These are phyloP conservation scores for Ceratocystis alfenasii DNA, from an alignment of 2,329 filamentous ascomycete species.

Conservation along the genomic window DNA sequence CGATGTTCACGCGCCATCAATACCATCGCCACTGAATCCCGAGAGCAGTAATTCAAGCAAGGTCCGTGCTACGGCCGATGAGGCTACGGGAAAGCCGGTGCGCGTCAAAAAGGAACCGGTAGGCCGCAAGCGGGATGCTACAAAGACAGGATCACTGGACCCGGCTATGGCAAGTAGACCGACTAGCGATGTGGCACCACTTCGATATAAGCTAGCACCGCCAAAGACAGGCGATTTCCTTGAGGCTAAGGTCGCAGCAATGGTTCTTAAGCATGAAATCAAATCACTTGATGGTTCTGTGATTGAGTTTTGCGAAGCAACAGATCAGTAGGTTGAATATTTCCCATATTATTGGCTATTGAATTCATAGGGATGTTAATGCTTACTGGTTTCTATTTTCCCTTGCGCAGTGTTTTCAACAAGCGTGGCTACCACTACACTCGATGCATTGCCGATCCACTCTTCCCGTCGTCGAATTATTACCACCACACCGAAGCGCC, in stretches of 20 bases:
- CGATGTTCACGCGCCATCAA: conserved; percentile 56
- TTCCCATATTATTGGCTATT: too few relatives aligned
- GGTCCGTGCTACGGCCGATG: conserved; percentile 35
- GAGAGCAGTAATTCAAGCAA: conserved; percentile 32
- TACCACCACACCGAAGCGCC: conserved; percentile 80
- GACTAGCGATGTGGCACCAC: conserved; percentile 38
- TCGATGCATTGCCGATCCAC: conserved; percentile 79
- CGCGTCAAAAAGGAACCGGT: conserved; percentile 53
- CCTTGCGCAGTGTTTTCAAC: conserved; percentile 43
- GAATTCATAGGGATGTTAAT: not conserved
- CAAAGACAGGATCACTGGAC: conserved; percentile 41
- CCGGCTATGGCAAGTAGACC: conserved; percentile 37
- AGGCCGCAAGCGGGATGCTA: conserved; percentile 52
- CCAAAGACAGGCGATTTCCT: conserved; percentile 53
- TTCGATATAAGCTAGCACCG: conserved; percentile 52
- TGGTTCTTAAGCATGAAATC: conserved; percentile 45
- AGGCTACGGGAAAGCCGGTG: conserved; percentile 36
- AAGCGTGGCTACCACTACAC: conserved; percentile 75
- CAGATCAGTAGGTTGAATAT: conserved; percentile 44
- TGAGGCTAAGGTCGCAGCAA: conserved; percentile 43
- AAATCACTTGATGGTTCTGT: conserved; percentile 38
- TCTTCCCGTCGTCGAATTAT: conserved; percentile 74
- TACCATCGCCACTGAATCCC: conserved; percentile 65
- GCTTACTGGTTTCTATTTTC: not conserved
- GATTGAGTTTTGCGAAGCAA: conserved; percentile 50